phyloP scores from a whole-genome alignment of 768 basidiomycete species.

The Mycena galopus region DNA sequence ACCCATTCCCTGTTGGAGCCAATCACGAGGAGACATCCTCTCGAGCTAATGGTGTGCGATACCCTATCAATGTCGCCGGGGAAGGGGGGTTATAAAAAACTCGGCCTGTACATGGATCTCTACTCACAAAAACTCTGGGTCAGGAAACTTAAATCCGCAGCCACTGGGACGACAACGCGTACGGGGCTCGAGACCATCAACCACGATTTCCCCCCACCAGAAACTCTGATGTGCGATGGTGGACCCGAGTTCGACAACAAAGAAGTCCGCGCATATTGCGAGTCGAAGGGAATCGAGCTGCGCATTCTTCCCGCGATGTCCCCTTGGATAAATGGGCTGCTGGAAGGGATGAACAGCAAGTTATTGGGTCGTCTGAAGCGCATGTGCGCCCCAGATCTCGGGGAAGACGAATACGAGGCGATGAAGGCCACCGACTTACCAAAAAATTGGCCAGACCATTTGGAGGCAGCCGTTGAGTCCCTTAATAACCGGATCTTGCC shows the following conservation, averaged over 20 bases:
- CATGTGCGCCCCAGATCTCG: constrained; percentile 40
- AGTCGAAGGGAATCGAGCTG: constrained; percentile 5
- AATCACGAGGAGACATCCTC: constrained; percentile 1
- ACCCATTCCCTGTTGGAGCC: constrained; percentile 14
- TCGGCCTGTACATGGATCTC: constrained; percentile 1
- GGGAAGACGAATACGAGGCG: too few species aligned
- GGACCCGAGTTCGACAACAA: constrained; percentile 6
- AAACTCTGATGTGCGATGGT: constrained; percentile 1
- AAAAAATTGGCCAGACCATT: constrained; percentile 42
- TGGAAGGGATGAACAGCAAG: constrained; percentile 44
- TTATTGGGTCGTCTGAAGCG: constrained; percentile 35
- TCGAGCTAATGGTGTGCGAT: constrained; percentile 9
- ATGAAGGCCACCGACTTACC: constrained; percentile 29
- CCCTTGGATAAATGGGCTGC: constrained; percentile 48
- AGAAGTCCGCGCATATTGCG: neutral
- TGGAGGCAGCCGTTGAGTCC: constrained; percentile 34
- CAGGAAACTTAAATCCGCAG: constrained; percentile 6
- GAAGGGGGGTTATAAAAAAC: constrained; percentile 11
- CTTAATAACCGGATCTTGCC: constrained; percentile 23
- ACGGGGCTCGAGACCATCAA: neutral
- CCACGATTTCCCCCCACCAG: neutral
- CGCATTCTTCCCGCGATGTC: constrained; percentile 38
- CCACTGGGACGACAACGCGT: neutral
- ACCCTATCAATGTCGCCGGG: constrained; percentile 19
- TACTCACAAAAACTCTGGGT: constrained; percentile 17